Evolutionary conservation across 1,284 basidiomycete genomes (phyloP).

Genomic region (Afroboletus lepidellus): DNA sequence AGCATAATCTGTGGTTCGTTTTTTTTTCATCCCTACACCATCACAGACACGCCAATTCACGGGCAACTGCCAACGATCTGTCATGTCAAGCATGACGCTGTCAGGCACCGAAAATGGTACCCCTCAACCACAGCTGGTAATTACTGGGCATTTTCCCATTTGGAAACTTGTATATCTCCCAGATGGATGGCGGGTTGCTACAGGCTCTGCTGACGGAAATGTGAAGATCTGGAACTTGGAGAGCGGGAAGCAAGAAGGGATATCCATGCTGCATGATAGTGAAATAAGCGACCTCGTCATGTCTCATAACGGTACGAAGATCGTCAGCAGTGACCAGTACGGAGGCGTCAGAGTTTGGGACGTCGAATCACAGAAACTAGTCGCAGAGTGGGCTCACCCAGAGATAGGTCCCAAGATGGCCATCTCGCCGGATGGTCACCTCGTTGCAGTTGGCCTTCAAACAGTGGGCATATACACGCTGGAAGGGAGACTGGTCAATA

Average conservation of each 20-base stretch:
- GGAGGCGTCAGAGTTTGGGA: slow-evolving; percentile 5
- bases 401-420: background rate
- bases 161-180: background rate
- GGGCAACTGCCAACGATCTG: too few relatives aligned
- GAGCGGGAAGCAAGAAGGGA: background rate
- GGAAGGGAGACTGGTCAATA: background rate
- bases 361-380: background rate
- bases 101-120: background rate
- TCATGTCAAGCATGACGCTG: background rate
- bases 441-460: background rate
- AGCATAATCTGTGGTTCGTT: too few relatives aligned
- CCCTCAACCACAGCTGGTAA: background rate
- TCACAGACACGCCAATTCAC: too few relatives aligned
- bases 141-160: background rate
- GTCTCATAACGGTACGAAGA: slow-evolving; percentile 1
- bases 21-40: too few relatives aligned
- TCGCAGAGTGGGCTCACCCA: background rate
- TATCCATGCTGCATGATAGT: background rate
- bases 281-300: background rate
- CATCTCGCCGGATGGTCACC: slow-evolving; percentile 6
- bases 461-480: background rate
- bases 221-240: background rate
- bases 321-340: background rate
- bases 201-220: background rate
- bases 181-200: background rate